A percentile compares a stretch with the other conserved stretches of the same genome.
phyloP scores from a whole-genome alignment of 2,329 filamentous ascomycete genomes.

The Penicillium expansum region DNA sequence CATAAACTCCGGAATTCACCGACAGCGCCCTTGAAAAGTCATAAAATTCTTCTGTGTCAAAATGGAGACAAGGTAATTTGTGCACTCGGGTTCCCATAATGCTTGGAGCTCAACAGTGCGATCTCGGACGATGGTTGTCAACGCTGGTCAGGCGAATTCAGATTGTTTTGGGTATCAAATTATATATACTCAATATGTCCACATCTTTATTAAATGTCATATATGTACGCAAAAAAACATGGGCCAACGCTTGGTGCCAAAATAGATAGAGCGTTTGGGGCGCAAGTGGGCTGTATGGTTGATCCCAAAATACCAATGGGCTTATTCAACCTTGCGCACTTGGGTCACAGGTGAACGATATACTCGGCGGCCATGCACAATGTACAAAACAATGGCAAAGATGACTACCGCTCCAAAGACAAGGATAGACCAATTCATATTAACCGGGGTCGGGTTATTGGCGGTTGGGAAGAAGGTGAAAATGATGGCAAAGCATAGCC shows the following conservation, averaged over 20 bases:
- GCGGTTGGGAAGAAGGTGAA: constrained; percentile 34
- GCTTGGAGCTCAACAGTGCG: background rate
- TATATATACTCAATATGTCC: background rate
- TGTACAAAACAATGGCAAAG: constrained; percentile 22
- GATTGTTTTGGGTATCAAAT: background rate
- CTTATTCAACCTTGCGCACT: constrained; percentile 20
- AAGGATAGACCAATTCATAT: constrained; percentile 29
- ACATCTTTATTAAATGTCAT: constrained; percentile 10
- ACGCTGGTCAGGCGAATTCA: background rate
- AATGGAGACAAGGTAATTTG: constrained; percentile 18
- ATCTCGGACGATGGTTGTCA: background rate
- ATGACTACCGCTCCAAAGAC: constrained; percentile 25
- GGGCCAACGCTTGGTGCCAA: constrained; percentile 4
- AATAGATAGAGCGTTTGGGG: background rate
- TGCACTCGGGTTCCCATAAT: constrained; percentile 4
- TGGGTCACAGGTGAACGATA: constrained; percentile 26
- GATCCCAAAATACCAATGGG: background rate
- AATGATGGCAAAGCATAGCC: constrained; percentile 29
- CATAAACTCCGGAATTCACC: background rate
- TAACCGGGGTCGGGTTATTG: constrained; percentile 17
- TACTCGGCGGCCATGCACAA: constrained; percentile 20
- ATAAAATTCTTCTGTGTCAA: constrained; percentile 43
- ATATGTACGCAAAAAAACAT: background rate
- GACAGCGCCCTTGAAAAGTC: constrained; percentile 22
- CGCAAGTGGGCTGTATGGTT: background rate